Percentiles rank a stretch among this genome's conserved stretches.
phyloP scores from a whole-genome alignment of 2,329 filamentous ascomycete species.

The Aureobasidium musti region DNA sequence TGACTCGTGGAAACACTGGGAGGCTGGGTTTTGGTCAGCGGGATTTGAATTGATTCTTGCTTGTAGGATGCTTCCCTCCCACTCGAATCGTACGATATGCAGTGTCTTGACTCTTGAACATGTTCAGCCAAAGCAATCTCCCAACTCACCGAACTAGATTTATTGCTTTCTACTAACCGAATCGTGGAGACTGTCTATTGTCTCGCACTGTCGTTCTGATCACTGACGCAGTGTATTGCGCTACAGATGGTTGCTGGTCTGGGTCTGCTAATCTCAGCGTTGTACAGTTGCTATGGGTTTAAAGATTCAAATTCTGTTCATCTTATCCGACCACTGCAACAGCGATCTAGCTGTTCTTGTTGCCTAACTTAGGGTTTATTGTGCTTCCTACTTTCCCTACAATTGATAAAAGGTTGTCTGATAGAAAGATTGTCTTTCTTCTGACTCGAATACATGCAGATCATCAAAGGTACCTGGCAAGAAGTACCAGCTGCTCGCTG shows the following conservation, averaged over 20 bases:
- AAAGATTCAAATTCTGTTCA: background rate
- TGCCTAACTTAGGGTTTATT: background rate
- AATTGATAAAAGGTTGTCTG: background rate
- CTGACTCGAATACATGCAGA: slow-evolving; percentile 1
- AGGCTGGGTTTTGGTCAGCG: slow-evolving; percentile 10
- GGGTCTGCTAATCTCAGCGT: slow-evolving; percentile 3
- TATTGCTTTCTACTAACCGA: background rate
- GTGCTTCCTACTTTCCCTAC: background rate
- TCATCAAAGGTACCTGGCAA: slow-evolving; percentile 3
- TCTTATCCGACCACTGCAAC: background rate
- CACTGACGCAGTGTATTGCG: background rate
- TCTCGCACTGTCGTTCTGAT: background rate
- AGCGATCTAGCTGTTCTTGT: background rate
- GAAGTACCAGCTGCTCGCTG: slow-evolving; percentile 1
- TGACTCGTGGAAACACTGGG: background rate
- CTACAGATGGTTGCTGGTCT: slow-evolving; percentile 5
- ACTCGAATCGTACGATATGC: background rate
- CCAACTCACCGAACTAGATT: background rate
- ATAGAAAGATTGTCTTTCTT: background rate
- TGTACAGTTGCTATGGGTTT: background rate
- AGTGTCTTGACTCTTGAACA: too few species aligned
- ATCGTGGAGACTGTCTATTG: background rate
- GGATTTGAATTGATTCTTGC: background rate
- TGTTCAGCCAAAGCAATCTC: background rate
- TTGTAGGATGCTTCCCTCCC: background rate